phyloP scores from a whole-genome alignment of 768 basidiomycete species.

The Boletus barrowsii region DNA sequence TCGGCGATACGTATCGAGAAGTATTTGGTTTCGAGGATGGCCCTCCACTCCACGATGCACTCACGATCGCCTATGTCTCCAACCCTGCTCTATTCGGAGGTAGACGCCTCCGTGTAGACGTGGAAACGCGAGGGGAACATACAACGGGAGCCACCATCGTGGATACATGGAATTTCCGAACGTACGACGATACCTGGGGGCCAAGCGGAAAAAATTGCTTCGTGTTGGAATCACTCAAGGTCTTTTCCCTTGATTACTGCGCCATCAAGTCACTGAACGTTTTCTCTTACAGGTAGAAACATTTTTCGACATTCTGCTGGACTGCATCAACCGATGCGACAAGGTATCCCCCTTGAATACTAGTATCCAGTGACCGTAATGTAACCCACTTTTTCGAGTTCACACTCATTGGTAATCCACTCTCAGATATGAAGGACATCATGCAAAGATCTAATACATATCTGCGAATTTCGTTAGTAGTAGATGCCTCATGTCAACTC shows the following conservation, averaged over 20 bases:
- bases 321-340: slow-evolving; percentile 59
- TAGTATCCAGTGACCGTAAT: no score
- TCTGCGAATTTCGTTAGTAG: no score
- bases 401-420: background rate
- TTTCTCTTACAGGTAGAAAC: slow-evolving; percentile 44
- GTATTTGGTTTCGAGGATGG: slow-evolving; percentile 83
- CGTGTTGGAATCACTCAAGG: slow-evolving; percentile 66
- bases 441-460: slow-evolving; percentile 26
- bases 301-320: slow-evolving; percentile 66
- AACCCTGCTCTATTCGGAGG: slow-evolving; percentile 62
- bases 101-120: slow-evolving; percentile 73
- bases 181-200: slow-evolving; percentile 70
- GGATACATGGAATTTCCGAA: slow-evolving; percentile 65
- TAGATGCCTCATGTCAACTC: slow-evolving; percentile 33
- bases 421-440: background rate
- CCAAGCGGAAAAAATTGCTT: slow-evolving; percentile 69
- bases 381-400: background rate
- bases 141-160: slow-evolving; percentile 78
- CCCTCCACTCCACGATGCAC: slow-evolving; percentile 84
- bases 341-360: slow-evolving; percentile 56
- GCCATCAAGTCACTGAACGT: slow-evolving; percentile 1
- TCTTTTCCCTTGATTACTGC: slow-evolving; percentile 27
- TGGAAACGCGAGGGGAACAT: slow-evolving; percentile 68
- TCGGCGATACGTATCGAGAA: slow-evolving; percentile 66
- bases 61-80: slow-evolving; percentile 76